Percentiles rank a stretch among this genome's conserved stretches.
Evolutionary conservation across 1,139 yeast genomes (phyloP).

Genomic region (Tardiomyces digboiensis): DNA sequence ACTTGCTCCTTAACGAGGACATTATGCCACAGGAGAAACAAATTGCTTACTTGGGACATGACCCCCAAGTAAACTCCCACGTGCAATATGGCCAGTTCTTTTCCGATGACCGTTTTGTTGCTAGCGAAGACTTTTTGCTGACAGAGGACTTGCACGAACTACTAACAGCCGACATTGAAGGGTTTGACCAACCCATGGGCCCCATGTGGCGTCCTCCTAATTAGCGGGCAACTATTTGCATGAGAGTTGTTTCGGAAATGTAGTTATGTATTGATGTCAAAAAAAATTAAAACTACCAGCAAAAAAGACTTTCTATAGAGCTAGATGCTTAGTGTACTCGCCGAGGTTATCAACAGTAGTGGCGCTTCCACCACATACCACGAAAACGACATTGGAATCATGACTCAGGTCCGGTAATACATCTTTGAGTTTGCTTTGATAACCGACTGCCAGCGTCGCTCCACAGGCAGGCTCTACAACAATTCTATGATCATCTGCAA

Average conservation of each 20-base stretch:
- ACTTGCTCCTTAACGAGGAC: slow-evolving; percentile 15
- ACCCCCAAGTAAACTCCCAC: background rate
- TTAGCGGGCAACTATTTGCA: too few species aligned
- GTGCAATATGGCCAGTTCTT: background rate
- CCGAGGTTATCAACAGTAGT: slow-evolving; percentile 29
- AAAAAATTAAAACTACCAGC: too few species aligned
- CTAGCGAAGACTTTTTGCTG: background rate
- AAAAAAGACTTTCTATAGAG: too few species aligned
- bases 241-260: too few species aligned
- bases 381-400: slow-evolving; percentile 45
- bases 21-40: slow-evolving; percentile 20
- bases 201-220: background rate
- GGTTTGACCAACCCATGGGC: background rate
- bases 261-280: too few species aligned
- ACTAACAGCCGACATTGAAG: background rate
- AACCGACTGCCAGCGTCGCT: slow-evolving; percentile 48
- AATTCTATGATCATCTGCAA: slow-evolving; percentile 39
- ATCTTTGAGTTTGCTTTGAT: slow-evolving; percentile 30
- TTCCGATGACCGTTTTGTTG: background rate
- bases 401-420: slow-evolving; percentile 12
- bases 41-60: background rate
- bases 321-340: slow-evolving; percentile 7
- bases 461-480: slow-evolving; percentile 74
- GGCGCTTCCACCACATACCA: slow-evolving; percentile 60
- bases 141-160: background rate